Evolutionary conservation across 2,329 filamentous ascomycete genomes (phyloP), one percentile per base, ranked within the genome.

Genomic region (Colletotrichum acutatum): DNA sequence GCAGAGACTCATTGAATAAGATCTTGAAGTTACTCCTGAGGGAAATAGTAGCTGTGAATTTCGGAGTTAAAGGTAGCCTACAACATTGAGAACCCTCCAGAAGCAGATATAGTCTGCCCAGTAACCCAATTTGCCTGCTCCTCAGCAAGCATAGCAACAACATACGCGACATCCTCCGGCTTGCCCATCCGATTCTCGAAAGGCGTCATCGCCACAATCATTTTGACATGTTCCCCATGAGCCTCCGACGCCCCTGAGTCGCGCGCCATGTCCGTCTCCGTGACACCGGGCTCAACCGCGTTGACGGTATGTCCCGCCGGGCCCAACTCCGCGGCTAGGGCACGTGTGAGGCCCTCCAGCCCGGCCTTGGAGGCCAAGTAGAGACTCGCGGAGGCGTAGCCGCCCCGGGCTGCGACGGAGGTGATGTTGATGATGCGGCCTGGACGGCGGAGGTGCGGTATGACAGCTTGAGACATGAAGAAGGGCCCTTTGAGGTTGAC

Each of bases 391-490:
- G 56, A 58, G 2, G 42, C 22, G 32, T 66, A 71, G 63, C 37
- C 42, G 19, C 54, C 52, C 14, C 68, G 68, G 3, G 62, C 68
- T 6, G 62, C 68, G 56, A 71, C 30, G 32, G 68, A 71, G 4
- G 54, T 59, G 46, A 71, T 62, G n/a, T 71, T 67, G 56, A 71
- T 34, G 49, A 71, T 71, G 46, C 68, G 68, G 8, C 62, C 68
- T 19, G 57, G 42, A 0, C 53, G 42, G 24, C 54, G 54, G 30
- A 71, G 68, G 24, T 11, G 56, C 1, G 68, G 68, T 6, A 53
- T 30, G 9, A 57, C 63, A 5, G 68, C 63, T 16, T 71, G 62
- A 3, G 56, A 42, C 62, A 71, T 66, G 46, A 71, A 56, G 5
- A 71, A 42, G 14, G 68, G 68, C 24, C 60, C 68, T 4, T 53